Evolutionary conservation across 495 filamentous ascomycete species (phyloP).

Genomic region (Penicillium samsonianum): DNA sequence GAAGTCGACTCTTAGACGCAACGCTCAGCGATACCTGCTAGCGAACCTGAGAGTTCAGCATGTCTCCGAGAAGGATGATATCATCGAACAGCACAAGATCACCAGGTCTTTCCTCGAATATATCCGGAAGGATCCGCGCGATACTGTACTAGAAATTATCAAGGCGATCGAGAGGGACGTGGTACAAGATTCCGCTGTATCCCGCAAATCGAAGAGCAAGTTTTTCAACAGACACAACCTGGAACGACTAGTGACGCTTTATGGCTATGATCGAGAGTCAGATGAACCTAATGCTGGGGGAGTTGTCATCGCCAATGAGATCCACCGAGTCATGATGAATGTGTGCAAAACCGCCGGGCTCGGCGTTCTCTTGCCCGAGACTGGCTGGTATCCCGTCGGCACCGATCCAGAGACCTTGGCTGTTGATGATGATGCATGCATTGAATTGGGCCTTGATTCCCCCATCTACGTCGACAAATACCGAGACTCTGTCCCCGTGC

Average conservation of each 20-base stretch:
- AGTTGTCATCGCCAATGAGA: slow-evolving; percentile 54
- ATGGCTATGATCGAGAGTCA: slow-evolving; percentile 56
- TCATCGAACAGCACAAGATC: slow-evolving; percentile 72
- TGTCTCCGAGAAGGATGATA: slow-evolving; percentile 67
- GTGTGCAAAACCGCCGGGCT: slow-evolving; percentile 70
- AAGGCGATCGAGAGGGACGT: slow-evolving; percentile 63
- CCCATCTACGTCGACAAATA: slow-evolving; percentile 66
- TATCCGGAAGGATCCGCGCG: slow-evolving; percentile 70
- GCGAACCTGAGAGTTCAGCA: slow-evolving; percentile 71
- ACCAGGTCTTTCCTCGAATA: slow-evolving; percentile 67
- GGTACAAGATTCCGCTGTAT: slow-evolving; percentile 66
- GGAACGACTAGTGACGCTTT: slow-evolving; percentile 68
- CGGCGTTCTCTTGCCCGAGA: slow-evolving; percentile 67
- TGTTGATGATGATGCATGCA: slow-evolving; percentile 47
- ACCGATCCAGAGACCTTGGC: slow-evolving; percentile 54
- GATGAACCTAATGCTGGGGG: slow-evolving; percentile 39
- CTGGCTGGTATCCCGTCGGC: slow-evolving; percentile 73
- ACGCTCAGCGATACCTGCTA: slow-evolving; percentile 74
- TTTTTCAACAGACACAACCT: slow-evolving; percentile 72
- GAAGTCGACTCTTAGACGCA: slow-evolving; percentile 71
- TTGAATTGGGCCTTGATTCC: slow-evolving; percentile 70
- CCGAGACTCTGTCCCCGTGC: slow-evolving; percentile 63
- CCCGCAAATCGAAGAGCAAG: slow-evolving; percentile 67
- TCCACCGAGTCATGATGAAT: slow-evolving; percentile 70
- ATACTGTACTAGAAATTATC: slow-evolving; percentile 67